Evolutionary conservation across 2,329 filamentous ascomycete genomes (phyloP), one percentile per base, ranked within the genome.

Genomic region (Aspergillus felis): DNA sequence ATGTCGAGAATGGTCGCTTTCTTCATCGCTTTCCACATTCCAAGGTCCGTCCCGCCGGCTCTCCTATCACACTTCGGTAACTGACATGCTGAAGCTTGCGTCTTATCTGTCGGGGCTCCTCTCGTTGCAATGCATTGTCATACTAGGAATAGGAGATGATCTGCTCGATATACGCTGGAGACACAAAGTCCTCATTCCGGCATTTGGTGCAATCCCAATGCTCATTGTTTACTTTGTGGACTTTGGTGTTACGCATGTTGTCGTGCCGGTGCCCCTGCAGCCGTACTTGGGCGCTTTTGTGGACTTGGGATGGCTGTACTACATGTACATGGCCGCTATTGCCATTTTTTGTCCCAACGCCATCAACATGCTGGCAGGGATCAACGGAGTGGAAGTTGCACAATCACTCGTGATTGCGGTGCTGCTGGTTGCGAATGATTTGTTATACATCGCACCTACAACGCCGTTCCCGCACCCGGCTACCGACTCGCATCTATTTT

Each of bases 301-400:
- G 71, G 87, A 97, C 72, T 84, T 97, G 7, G 89, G 88, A 32
- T 76, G 84, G 72, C 78, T 91, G 56, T 99, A 99, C 83, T 99
- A 99, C 78, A 79, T 88, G 69, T 99, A 97, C 82, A 99, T 99
- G 94, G 91, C 91, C 53, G 88, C 90, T 56, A 84, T 99, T 65
- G 90, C 93, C 71, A 99, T 99, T 74, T 99, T 99, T 80, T 96
- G 92, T 66, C 92, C 94, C 6, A 97, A 99, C 78, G 92, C 91
- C 75, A 99, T 99, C 84, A 99, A 99, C 80, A 99, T 99, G 78
- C 81, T 99, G n/a, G 94, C 94, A 0, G 94, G 94, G n/a, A 91
- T 99, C 76, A 99, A 99, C 75, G 94, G 94, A 55, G 94, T 99
- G 72, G 94, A 99, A 75, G 94, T 97, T 55, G 87, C 89, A 10